Base-by-base conservation (phyloP, 1,284 basidiomycete species). In the Puccinia triticina region DNA sequence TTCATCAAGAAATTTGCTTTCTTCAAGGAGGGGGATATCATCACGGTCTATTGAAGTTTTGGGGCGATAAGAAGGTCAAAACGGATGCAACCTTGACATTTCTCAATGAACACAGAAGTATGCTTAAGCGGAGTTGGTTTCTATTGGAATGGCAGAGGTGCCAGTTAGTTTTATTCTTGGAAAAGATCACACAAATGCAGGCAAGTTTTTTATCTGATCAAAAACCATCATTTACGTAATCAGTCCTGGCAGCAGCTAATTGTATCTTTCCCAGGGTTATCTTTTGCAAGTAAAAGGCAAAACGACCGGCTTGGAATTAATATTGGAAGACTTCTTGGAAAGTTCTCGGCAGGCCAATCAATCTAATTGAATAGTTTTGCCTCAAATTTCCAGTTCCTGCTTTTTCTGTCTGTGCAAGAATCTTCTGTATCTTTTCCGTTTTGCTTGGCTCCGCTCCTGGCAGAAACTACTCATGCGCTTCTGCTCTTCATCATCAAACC, bases 101-200 rank as follows among this genome's bases (percentile, higher is more conserved):
- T n/a, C 64, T 67, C 21, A 26, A 43, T 43, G 1, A 67, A 43
- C 40, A 67, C 37, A 67, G 32, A 43, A 46, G 23, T 5, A 26
- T 43, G 5, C 23, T 67, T 21, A 67, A 67, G 37, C 2, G 23
- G 8, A n/a, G 64, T 67, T 67, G 64, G n/a, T n/a, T n/a, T n/a
- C n/a, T n/a, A n/a, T n/a, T n/a, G n/a, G n/a, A n/a, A n/a, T n/a
- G n/a, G n/a, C 64, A 67, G 29, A 67, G 64, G 21, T n/a, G 34
- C 23, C 18, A 67, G 14, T 43, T 67, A 18, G 43, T 67, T n/a
- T 67, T 43, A 67, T 67, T 67, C 64, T 2, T 34, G 64, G 61
- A 67, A 40, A 40, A 67, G 29, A 43, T 67, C 43, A 21, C 40
- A 67, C 64, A n/a, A n/a, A 67, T 67, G 64, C 40, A 46, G 64